phyloP scores from a whole-genome alignment of 164 flowering plant genomes.

The Macadamia tetraphylla region DNA sequence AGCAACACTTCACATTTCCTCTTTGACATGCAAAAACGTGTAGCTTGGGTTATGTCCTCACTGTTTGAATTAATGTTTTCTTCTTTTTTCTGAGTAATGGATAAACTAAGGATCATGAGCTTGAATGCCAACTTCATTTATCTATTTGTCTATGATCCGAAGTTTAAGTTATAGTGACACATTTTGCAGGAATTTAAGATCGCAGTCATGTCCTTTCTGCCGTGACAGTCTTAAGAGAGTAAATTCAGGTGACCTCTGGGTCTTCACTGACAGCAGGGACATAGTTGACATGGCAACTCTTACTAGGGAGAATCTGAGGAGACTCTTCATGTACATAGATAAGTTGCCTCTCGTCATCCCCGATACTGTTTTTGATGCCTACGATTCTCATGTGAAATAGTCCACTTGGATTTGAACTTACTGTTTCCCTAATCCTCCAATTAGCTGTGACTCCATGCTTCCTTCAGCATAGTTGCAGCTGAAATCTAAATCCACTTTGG shows the following conservation, averaged over 20 bases:
- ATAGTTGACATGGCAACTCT: conserved; percentile 53
- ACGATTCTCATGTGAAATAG: conserved; percentile 33
- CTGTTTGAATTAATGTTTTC: no score
- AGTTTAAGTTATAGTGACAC: neutral
- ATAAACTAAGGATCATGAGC: no score
- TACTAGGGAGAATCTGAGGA: conserved; percentile 57
- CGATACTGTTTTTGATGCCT: conserved; percentile 45
- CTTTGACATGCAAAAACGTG: no score
- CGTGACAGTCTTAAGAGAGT: conserved; percentile 77
- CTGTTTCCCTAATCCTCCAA: neutral
- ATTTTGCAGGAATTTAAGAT: conserved; percentile 58
- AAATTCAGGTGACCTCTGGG: conserved; percentile 78
- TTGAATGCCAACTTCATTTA: neutral
- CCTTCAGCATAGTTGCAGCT: neutral
- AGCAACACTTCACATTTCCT: no score
- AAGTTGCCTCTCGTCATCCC: conserved; percentile 66
- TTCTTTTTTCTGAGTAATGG: neutral
- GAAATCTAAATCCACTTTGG: neutral
- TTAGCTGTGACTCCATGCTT: neutral
- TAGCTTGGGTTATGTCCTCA: no score
- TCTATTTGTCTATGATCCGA: neutral
- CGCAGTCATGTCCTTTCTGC: conserved; percentile 85
- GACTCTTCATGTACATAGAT: conserved; percentile 72
- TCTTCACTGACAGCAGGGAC: conserved; percentile 57
- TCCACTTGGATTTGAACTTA: neutral